Percentiles rank a stretch among this genome's conserved stretches.
phyloP scores from a whole-genome alignment of 768 basidiomycete genomes.

The Trametes maxima region DNA sequence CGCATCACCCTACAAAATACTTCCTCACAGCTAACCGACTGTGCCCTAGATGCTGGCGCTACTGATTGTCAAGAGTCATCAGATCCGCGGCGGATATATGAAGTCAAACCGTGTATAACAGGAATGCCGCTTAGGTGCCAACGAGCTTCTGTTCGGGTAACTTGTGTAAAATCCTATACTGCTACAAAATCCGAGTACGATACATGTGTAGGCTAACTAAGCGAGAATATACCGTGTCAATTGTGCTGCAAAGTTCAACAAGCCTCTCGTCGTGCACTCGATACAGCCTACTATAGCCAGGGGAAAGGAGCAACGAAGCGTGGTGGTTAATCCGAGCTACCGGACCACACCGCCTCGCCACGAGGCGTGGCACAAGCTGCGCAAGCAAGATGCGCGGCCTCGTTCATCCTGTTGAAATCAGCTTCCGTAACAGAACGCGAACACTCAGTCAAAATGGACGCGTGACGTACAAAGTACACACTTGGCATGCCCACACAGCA shows the following conservation, averaged over 20 bases:
- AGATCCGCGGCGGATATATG: not conserved
- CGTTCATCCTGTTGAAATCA: constrained; percentile 47
- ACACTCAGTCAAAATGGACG: not conserved
- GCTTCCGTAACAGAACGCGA: not conserved
- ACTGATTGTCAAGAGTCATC: not conserved
- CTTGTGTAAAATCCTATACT: no score
- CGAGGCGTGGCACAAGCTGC: constrained; percentile 60
- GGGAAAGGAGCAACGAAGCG: not conserved
- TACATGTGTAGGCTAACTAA: no score
- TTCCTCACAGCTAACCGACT: not conserved
- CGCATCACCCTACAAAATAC: not conserved
- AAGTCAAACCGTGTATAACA: no score
- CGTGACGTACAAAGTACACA: constrained; percentile 64
- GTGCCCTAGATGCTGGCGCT: constrained; percentile 41
- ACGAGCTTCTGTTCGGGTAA: no score
- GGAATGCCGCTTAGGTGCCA: no score
- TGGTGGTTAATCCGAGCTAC: constrained; percentile 5
- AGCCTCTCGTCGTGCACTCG: no score
- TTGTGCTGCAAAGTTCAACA: no score
- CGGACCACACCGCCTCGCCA: constrained; percentile 39
- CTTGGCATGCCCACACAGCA: constrained; percentile 51
- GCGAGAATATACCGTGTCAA: no score
- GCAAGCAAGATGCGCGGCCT: constrained; percentile 57
- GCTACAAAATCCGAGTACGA: no score
- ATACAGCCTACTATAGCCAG: not conserved